These are phyloP conservation scores for Gossypium arboreum DNA, from an alignment of 345 rosid species.

Conservation along the genomic window DNA sequence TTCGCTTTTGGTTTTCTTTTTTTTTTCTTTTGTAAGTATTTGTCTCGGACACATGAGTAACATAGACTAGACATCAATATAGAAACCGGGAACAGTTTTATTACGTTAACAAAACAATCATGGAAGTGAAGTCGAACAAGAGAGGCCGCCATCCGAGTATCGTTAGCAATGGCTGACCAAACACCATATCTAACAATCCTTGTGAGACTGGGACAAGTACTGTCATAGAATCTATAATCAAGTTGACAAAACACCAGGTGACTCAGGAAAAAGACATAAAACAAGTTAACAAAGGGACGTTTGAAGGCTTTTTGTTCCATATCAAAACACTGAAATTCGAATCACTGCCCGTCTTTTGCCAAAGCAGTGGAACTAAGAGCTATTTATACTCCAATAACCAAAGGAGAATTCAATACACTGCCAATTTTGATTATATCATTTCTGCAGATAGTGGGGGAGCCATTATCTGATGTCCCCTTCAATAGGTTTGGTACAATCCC, in stretches of 20 bases:
- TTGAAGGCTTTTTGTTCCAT: conserved; percentile 30
- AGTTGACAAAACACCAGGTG: conserved; percentile 45
- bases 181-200: conserved; percentile 44
- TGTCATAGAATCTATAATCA: conserved; percentile 46
- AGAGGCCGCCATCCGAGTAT: conserved; percentile 67
- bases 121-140: conserved; percentile 66
- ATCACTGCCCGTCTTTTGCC: not conserved
- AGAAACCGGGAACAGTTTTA: not conserved
- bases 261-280: conserved; percentile 30
- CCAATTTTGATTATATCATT: not conserved
- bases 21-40: not conserved
- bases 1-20: not conserved
- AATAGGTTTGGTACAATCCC: conserved; percentile 45
- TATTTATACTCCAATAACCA: conserved; percentile 29
- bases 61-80: not conserved
- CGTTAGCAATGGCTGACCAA: conserved; percentile 51
- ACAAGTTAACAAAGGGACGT: conserved; percentile 20
- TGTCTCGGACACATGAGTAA: not conserved
- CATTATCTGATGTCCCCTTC: conserved; percentile 34
- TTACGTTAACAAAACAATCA: conserved; percentile 65
- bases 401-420: not conserved
- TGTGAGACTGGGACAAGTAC: conserved; percentile 42
- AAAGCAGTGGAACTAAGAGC: conserved; percentile 11
- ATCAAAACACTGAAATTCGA: not conserved
- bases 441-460: conserved; percentile 26